Percentiles rank a stretch among this genome's conserved stretches.
These are phyloP conservation scores for Haplosporangium sp. DNA, from an alignment of 371 early-diverging fungal genomes.

Conservation along the genomic window DNA sequence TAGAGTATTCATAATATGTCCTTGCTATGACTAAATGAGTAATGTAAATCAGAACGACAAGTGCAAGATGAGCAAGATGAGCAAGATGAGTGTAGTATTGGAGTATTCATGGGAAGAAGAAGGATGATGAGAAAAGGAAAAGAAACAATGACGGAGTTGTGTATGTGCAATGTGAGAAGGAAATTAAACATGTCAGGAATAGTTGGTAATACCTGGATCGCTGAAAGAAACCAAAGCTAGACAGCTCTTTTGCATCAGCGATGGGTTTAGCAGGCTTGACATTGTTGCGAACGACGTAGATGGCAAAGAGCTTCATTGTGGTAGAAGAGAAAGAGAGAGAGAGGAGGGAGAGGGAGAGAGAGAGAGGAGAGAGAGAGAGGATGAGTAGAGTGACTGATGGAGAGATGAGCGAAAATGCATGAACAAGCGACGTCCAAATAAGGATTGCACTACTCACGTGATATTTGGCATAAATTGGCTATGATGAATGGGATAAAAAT, in stretches of 20 bases:
- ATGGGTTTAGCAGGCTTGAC: constrained; percentile 56
- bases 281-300: constrained; percentile 64
- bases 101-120: too few relatives aligned
- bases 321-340: constrained; percentile 17
- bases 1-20: too few relatives aligned
- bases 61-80: neutral
- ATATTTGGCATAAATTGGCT: too few relatives aligned
- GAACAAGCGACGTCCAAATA: too few relatives aligned
- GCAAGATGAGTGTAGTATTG: neutral
- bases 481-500: too few relatives aligned
- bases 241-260: constrained; percentile 69
- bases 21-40: too few relatives aligned
- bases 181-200: neutral
- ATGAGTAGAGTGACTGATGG: too few relatives aligned
- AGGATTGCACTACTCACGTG: too few relatives aligned
- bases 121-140: too few relatives aligned
- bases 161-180: neutral
- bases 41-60: neutral
- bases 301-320: constrained; percentile 68
- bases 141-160: too few relatives aligned
- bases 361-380: neutral
- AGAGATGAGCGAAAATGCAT: too few relatives aligned
- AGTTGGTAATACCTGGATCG: constrained; percentile 74
- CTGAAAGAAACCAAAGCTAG: constrained; percentile 91
- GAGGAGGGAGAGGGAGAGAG: neutral